phyloP scores from a whole-genome alignment of 257 asterid species.

The Eucommia ulmoides region DNA sequence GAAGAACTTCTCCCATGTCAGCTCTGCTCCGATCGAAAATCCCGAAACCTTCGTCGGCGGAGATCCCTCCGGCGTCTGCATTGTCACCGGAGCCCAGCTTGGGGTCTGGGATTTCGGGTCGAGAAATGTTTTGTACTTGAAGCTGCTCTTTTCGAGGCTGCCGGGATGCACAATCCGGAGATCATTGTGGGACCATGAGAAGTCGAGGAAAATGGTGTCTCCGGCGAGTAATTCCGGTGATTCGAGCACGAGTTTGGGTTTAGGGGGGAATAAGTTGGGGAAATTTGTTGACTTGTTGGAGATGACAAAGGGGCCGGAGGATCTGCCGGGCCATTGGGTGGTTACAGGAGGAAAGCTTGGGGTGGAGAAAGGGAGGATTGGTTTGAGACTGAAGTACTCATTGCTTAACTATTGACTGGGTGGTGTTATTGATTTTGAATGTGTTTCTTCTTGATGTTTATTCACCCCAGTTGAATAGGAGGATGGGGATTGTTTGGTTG shows the following conservation, averaged over 20 bases:
- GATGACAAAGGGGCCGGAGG: conserved; percentile 59
- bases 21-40: conserved; percentile 72
- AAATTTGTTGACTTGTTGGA: conserved; percentile 59
- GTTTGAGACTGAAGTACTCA: conserved; percentile 66
- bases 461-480: too few relatives aligned
- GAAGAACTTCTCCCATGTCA: conserved; percentile 76
- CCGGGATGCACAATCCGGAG: conserved; percentile 68
- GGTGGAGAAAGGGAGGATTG: conserved; percentile 69
- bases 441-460: too few relatives aligned
- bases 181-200: conserved; percentile 67
- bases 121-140: conserved; percentile 64
- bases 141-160: conserved; percentile 54
- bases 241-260: conserved; percentile 30
- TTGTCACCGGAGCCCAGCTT: conserved; percentile 81
- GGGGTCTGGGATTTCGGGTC: conserved; percentile 89
- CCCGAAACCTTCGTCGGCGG: conserved; percentile 52
- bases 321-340: conserved; percentile 82
- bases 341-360: conserved; percentile 88
- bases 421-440: too few relatives aligned
- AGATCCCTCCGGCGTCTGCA: conserved; percentile 43
- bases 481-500: too few relatives aligned
- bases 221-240: conserved; percentile 16
- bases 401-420: conserved; percentile 51
- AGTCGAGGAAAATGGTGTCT: conserved; percentile 15
- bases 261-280: conserved; percentile 46